Evolutionary conservation across 176 grass and related monocot genomes (phyloP), one percentile per base, ranked within the genome.

Genomic region (Coix lacrymajobi): DNA sequence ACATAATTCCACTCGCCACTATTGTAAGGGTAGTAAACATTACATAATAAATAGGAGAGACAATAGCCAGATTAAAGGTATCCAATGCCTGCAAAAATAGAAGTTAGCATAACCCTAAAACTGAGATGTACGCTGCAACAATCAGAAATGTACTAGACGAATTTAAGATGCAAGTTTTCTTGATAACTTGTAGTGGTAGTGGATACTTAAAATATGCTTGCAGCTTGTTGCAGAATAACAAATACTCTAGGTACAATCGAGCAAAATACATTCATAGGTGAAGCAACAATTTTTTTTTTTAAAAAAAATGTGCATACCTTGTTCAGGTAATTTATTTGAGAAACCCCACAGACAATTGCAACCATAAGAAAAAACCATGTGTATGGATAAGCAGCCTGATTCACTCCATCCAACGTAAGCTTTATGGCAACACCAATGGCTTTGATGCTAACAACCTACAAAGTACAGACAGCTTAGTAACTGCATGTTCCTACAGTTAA

Each of bases 1-100:
- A 99, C 96, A 99, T 99, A 83, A 99, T 99, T 69, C 87, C 87
- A 87, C 89, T 99, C 4, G 96, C 93, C 72, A 92, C 67, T 88
- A 99, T 96, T 78, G 96, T 94, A 19, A 99, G 90, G 48, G 91
- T 96, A 2, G 96, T 99, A 67, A 99, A 96, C 93, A 96, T 93
- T 45, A 96, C 93, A 85, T 99, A 99, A 72, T 96, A 99, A 72
- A 99, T 90, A 49, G 91, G 93, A 36, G 96, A 99, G 40, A 99
- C 96, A 60, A 99, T 85, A 51, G 91, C 91, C 70, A 94, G 90
- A 83, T 90, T 93, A 79, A 99, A 99, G 30, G 93, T 94, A 89
- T 99, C 96, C 61, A 99, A 78, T 79, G 96, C 96, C 96, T 93
- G 85, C 61, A 86, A 78, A 48, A 87, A 13, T 70, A 44, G n/a